phyloP scores from a whole-genome alignment of 2,329 filamentous ascomycete genomes.

The Xylaria sp. region DNA sequence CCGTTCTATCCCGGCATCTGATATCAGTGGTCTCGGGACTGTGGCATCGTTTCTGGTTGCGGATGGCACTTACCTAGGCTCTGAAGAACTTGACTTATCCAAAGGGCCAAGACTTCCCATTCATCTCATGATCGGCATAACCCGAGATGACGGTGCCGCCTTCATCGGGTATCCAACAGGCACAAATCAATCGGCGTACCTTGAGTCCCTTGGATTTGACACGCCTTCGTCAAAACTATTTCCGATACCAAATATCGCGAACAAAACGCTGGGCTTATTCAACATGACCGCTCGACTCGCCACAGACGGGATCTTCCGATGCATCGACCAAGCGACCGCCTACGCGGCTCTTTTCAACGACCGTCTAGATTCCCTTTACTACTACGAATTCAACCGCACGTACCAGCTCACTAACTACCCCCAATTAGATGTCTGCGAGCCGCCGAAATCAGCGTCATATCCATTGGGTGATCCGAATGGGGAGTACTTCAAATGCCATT shows the following conservation, averaged over 20 bases:
- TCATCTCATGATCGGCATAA: not conserved
- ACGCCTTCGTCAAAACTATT: not conserved
- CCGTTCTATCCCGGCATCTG: not conserved
- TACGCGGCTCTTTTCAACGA: not conserved
- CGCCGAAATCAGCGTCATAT: not conserved
- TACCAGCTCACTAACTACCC: not conserved
- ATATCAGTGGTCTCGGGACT: not conserved
- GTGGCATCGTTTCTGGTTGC: not conserved
- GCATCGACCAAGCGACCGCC: not conserved
- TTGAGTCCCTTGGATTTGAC: not conserved
- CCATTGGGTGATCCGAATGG: not conserved
- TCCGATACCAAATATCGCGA: not conserved
- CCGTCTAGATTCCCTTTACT: not conserved
- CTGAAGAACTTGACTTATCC: not conserved
- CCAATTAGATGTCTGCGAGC: not conserved
- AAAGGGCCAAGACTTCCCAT: not conserved
- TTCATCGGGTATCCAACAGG: not conserved
- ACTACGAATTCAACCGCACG: constrained; percentile 1
- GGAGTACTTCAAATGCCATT: not conserved
- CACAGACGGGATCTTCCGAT: not conserved
- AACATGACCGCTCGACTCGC: not conserved
- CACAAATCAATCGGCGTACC: not conserved
- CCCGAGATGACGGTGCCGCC: not conserved
- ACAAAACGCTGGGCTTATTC: not conserved
- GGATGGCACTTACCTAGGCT: not conserved